These are phyloP conservation scores for Mucor indicus DNA, from an alignment of 371 early-diverging fungal species.

Conservation along the genomic window DNA sequence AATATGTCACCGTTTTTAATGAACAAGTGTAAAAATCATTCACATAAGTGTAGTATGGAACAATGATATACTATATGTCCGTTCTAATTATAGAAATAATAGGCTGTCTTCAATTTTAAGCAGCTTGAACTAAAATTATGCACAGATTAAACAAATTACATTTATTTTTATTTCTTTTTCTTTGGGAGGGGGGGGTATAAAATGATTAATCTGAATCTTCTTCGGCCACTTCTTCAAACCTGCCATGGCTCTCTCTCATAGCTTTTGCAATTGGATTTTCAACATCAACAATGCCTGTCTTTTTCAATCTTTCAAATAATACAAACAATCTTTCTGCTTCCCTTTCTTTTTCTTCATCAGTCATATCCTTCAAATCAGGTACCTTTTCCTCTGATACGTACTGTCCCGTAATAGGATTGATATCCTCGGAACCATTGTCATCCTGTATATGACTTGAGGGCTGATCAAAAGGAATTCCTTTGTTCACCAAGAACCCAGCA, in stretches of 20 bases:
- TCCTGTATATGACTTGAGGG: slow-evolving; percentile 13
- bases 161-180: too few relatives aligned
- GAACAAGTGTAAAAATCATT: too few relatives aligned
- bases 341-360: slow-evolving; percentile 93
- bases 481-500: slow-evolving; percentile 80
- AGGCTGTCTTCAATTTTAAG: too few relatives aligned
- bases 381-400: slow-evolving; percentile 46
- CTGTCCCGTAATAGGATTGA: slow-evolving; percentile 89
- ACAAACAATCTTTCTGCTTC: slow-evolving; percentile 92
- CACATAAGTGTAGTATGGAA: too few relatives aligned
- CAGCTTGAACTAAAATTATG: too few relatives aligned
- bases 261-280: slow-evolving; percentile 65
- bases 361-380: slow-evolving; percentile 74
- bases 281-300: slow-evolving; percentile 83
- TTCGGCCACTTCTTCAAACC: slow-evolving; percentile 31
- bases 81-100: too few relatives aligned
- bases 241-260: slow-evolving; percentile 31
- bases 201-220: too few relatives aligned
- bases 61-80: too few relatives aligned
- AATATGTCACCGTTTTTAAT: too few relatives aligned
- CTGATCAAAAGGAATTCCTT: slow-evolving; percentile 53
- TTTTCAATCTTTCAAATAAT: slow-evolving; percentile 88
- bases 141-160: too few relatives aligned
- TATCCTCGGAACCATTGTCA: slow-evolving; percentile 12
- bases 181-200: too few relatives aligned